Base-by-base conservation (phyloP, 352 stramenopile species). In the Plasmopara viticola region DNA sequence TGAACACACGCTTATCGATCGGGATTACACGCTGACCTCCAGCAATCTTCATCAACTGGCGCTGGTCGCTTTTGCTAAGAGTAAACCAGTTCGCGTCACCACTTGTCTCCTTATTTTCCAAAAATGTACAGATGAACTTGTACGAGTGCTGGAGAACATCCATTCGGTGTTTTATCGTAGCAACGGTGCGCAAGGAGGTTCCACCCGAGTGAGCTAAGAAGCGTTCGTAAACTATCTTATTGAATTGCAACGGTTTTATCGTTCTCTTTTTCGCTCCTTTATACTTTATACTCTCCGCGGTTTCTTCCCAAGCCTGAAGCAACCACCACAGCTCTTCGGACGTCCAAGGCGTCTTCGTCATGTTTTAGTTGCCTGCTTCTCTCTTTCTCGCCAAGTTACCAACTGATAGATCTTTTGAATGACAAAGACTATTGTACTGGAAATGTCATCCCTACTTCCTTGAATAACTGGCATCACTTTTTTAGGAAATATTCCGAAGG, bases 21-120 rank as follows among this genome's bases (percentile, higher is more conserved):
- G 53, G 58, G 18, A 38, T 40, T 34, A 66, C 52, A 6, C 29
- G 42, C 10, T 52, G 45, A 0, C 52, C 51, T 4, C 53, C 58
- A 5, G 52, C 48, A 9, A 42, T 62, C 38, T 62, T 48, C 58
- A 66, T 66, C n/a, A 61, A 45, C 42, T 42, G 13, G 18, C 43
- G 34, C 43, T 66, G 58, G 13, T 62, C 35, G 6, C 4, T 58
- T 6, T 17, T 44, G 31, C 46, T 10, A 25, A 66, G 6, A 0
- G 14, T 8, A 10, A 66, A 66, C 58, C 58, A 66, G 4, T 64
- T 51, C 4, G 47, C n/a, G 6, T 9, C 34, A 6, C 15, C 58
- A 51, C 33, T 50, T 0, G 9, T 37, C 0, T 60, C 31, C 25
- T 18, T 35, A 6, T 57, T 49, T 12, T 20, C 30, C 12, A 30